phyloP scores from a whole-genome alignment of 192 early-diverging fungal genomes.

The Entomortierella lignicola region DNA sequence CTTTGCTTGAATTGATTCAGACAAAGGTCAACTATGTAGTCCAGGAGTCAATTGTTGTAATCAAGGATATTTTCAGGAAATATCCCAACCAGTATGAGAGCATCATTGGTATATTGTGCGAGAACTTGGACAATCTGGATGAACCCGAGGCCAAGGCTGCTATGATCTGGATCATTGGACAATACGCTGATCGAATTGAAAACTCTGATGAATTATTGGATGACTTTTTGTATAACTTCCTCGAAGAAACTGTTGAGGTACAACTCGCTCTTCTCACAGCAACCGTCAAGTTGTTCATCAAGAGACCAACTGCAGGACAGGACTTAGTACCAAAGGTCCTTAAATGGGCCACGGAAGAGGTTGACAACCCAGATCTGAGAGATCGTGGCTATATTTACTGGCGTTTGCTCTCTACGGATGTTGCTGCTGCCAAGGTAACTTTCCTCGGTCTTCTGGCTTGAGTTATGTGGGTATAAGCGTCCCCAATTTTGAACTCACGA shows the following conservation, averaged over 20 bases:
- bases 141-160: conserved; percentile 97
- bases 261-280: conserved; percentile 95
- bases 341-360: conserved; percentile 93
- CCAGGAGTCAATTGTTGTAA: conserved; percentile 97
- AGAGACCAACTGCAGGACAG: conserved; percentile 90
- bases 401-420: conserved; percentile 95
- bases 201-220: conserved; percentile 93
- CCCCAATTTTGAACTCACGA: too few relatives aligned
- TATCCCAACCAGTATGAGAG: conserved; percentile 98
- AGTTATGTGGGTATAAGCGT: too few relatives aligned
- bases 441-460: not conserved
- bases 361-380: conserved; percentile 97
- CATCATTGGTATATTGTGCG: conserved; percentile 92
- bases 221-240: conserved; percentile 88
- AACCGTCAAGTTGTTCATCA: conserved; percentile 96
- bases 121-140: conserved; percentile 96
- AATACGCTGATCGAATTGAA: conserved; percentile 97
- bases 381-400: conserved; percentile 99
- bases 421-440: conserved; percentile 82
- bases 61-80: conserved; percentile 98
- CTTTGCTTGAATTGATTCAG: conserved; percentile 90
- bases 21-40: conserved; percentile 99
- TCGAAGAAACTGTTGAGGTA: conserved; percentile 91
- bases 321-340: conserved; percentile 93
- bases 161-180: conserved; percentile 99